Base-by-base conservation (phyloP, 2,329 filamentous ascomycete species). In the Colletotrichum sp. region DNA sequence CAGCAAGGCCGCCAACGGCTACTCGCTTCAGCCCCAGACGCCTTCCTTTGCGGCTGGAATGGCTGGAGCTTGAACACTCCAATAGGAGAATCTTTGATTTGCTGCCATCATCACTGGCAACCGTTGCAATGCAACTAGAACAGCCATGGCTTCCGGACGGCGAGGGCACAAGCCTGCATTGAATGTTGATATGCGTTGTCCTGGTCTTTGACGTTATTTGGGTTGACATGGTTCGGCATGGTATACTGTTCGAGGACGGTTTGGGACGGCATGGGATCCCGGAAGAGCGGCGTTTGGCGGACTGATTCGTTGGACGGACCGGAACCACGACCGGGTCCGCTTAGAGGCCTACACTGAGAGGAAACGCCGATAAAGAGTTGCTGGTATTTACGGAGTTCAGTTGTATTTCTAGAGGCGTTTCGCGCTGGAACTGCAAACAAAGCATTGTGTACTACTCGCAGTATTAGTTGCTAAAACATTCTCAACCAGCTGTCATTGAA, bases 1-100 rank as follows among this genome's bases (percentile, higher is more conserved):
- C 44, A 80, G 83, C 36, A 87, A 87, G 65, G 80, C 83, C 6
- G 81, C 81, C 15, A 84, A 83, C 64, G 81, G 83, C 67, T 85
- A 85, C 71, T 81, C 81, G 16, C 79, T 86, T 24, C 86, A 86
- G 76, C 83, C 85, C 24, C 76, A 71, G 26, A 71, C 75, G 30
- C 72, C 76, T 3, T 72, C 76, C n/a, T 78, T 78, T 52, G 75
- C 77, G 24, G 77, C 75, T 32, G 77, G 77, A 52, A 78, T 78
- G 76, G 76, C 75, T n/a, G 76, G 76, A 55, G 76, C 76, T 12
- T 78, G 69, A 57, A 70, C 24, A 57, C 36, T 28, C 28, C 32
- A 26, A 39, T 3, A 39, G 24, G 12, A 16, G 32, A 26, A 39
- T 13, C 4, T 12, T 8, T 32, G 36, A 63, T 44, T 28, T 60